Conservation (phyloP, 768 basidiomycete genomes). For the Tubosaeta sp. region DNA sequence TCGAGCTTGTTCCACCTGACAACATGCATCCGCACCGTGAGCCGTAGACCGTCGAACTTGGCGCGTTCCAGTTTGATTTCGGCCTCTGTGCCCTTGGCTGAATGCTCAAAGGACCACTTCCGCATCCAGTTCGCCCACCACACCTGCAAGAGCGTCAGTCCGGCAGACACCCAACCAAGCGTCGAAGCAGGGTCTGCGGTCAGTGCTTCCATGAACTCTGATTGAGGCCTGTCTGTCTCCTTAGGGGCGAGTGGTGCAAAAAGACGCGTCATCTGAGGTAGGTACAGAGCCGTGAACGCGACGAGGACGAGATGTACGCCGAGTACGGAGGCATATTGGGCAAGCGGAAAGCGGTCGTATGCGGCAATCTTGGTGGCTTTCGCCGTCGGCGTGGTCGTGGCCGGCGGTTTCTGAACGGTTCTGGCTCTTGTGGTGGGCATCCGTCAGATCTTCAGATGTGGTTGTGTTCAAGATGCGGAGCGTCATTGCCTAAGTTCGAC, state of each 20-base stretch:
- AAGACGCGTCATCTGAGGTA: constrained; percentile 59
- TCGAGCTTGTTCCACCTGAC: neutral
- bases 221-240: constrained; percentile 60
- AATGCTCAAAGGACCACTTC: constrained; percentile 49
- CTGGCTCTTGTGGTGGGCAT: constrained; percentile 1
- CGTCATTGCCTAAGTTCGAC: too few relatives aligned
- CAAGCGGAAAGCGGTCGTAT: constrained; percentile 41
- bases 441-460: neutral
- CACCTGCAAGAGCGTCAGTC: constrained; percentile 49
- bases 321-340: constrained; percentile 60
- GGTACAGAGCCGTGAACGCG: constrained; percentile 58
- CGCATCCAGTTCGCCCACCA: constrained; percentile 75
- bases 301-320: constrained; percentile 66
- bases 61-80: constrained; percentile 42
- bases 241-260: constrained; percentile 33
- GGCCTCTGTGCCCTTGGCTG: constrained; percentile 37
- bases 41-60: constrained; percentile 34
- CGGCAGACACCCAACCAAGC: constrained; percentile 51
- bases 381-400: constrained; percentile 1
- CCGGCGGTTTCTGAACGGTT: neutral
- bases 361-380: neutral
- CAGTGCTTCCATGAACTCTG: constrained; percentile 61
- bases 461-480: too few relatives aligned
- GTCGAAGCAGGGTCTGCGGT: constrained; percentile 59
- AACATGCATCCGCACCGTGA: constrained; percentile 34